These are phyloP conservation scores for Ceratocystis albifundus DNA, from an alignment of 2,329 filamentous ascomycete genomes.

Conservation along the genomic window DNA sequence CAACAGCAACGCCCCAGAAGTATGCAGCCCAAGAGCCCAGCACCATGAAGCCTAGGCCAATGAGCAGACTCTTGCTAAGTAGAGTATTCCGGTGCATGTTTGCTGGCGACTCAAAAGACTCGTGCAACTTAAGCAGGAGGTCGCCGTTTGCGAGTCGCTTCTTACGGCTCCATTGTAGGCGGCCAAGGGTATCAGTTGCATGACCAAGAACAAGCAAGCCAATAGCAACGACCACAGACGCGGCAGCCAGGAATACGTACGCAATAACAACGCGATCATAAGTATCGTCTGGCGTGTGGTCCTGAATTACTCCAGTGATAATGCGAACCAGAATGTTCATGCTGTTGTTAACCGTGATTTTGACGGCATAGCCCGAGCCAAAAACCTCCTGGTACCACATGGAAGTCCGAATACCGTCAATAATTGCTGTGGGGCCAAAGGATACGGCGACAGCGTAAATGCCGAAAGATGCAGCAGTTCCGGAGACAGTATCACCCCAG, in stretches of 20 bases:
- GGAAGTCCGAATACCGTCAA: constrained; percentile 48
- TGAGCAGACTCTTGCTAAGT: constrained; percentile 37
- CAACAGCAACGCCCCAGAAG: constrained; percentile 49
- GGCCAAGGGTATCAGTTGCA: constrained; percentile 34
- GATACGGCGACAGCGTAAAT: constrained; percentile 46
- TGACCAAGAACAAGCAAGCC: constrained; percentile 33
- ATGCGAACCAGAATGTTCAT: constrained; percentile 51
- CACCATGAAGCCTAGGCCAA: constrained; percentile 35
- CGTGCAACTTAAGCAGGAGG: constrained; percentile 35
- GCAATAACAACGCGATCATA: constrained; percentile 46
- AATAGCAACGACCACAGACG: constrained; percentile 37
- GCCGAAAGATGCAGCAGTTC: constrained; percentile 48
- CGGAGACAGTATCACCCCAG: constrained; percentile 38
- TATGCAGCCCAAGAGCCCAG: constrained; percentile 45
- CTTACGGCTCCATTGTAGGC: constrained; percentile 48
- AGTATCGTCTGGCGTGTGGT: constrained; percentile 40
- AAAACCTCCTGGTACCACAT: constrained; percentile 51
- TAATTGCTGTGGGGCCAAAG: constrained; percentile 47
- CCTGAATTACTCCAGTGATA: constrained; percentile 47
- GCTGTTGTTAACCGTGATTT: constrained; percentile 51
- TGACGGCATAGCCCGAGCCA: constrained; percentile 48
- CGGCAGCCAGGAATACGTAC: constrained; percentile 43
- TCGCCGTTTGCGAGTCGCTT: constrained; percentile 38
- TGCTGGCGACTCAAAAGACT: constrained; percentile 32
- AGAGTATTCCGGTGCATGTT: constrained; percentile 32